Evolutionary conservation across 768 basidiomycete genomes (phyloP), one percentile per base, ranked within the genome.

Genomic region (Naganishia kalamii): DNA sequence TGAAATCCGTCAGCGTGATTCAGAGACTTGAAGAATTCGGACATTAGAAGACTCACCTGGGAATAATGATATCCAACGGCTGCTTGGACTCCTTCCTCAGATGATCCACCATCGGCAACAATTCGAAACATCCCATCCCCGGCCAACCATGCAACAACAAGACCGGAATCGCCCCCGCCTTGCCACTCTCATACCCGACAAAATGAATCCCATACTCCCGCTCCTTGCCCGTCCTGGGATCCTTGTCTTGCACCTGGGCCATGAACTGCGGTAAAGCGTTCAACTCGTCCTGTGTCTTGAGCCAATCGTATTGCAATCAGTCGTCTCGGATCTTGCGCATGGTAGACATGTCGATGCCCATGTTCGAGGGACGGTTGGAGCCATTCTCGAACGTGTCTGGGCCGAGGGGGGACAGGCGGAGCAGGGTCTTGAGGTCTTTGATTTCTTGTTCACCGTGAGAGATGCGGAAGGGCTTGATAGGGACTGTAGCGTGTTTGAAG

Each of bases 61-160:
- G 69, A 13, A 72, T 63, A 23, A 71, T 60, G 40, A 71, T 50
- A 30, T 68, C 61, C 32, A 68, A 64, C 2, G 70, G 68, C 32
- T 65, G 70, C 0, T 63, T 69, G 7, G 57, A 19, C 3, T 65
- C 44, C 27, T 61, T 66, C 21, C 51, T 37, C 8, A 72, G 47
- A 21, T 65, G 59, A 0, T 17, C n/a, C 6, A 72, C 23, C 37
- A 72, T 65, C 15, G 71, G 69, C 17, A 68, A 27, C 29, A 72
- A 66, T 46, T 72, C 71, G 35, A 71, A 48, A 49, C 68, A 70
- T 17, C 40, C 54, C 54, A 57, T 52, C 33, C 64, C 64, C 17
- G 64, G 64, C 64, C 64, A 65, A 12, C 64, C 64, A 48, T 65
- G 64, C 1, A 65, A 30, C 41, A 65, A 43, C 30, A 59, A 32